Evolutionary conservation across 2,329 filamentous ascomycete species (phyloP).

Genomic region (Xylaria sp.): DNA sequence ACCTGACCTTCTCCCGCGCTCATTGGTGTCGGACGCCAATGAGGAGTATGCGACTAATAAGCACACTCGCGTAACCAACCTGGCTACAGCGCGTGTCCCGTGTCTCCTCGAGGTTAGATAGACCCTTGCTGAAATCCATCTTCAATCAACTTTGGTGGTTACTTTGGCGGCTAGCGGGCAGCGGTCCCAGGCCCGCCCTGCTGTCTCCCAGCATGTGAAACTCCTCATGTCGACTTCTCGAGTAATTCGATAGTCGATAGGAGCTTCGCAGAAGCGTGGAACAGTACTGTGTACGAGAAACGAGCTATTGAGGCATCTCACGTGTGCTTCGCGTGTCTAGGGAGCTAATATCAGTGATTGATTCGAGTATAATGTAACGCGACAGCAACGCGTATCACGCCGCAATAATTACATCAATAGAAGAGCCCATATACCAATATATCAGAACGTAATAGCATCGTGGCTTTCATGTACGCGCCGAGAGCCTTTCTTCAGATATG

Average conservation of each 20-base stretch:
- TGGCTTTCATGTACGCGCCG: background rate
- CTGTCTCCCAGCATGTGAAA: background rate
- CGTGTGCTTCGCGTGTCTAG: background rate
- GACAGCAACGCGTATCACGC: conserved; percentile 6
- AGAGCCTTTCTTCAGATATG: background rate
- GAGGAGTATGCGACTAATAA: conserved; percentile 21
- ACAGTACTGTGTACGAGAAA: background rate
- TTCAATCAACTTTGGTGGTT: background rate
- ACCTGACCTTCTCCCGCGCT: conserved; percentile 11
- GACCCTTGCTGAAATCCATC: background rate
- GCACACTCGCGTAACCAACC: conserved; percentile 21
- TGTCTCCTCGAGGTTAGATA: conserved; percentile 6
- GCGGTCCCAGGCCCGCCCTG: background rate
- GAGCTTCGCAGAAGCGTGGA: background rate
- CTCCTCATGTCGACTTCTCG: background rate
- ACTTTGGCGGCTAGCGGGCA: background rate
- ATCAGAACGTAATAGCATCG: background rate
- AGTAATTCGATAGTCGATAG: background rate
- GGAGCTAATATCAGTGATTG: background rate
- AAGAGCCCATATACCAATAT: conserved; percentile 8
- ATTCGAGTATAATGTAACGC: conserved; percentile 15
- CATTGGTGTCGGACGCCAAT: conserved; percentile 24
- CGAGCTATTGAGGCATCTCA: background rate
- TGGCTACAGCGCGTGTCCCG: conserved; percentile 18
- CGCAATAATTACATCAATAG: conserved; percentile 17